These are phyloP conservation scores for Dendrocalamus latiflorus DNA, from an alignment of 202 grass and related monocot genomes.

Conservation along the genomic window DNA sequence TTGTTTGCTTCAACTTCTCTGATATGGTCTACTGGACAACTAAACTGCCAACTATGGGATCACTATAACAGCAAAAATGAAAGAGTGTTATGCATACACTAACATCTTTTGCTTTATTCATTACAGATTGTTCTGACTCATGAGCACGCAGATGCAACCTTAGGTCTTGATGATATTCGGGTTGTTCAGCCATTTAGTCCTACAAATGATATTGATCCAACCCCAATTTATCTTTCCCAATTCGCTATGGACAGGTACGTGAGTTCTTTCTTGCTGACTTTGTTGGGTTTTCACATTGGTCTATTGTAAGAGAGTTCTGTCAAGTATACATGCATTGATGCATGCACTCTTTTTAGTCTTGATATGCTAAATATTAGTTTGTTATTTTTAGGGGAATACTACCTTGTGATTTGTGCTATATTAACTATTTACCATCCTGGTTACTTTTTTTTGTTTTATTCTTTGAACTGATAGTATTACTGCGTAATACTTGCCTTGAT, in stretches of 20 bases:
- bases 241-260: conserved; percentile 82
- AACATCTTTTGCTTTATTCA: conserved; percentile 8
- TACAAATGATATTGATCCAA: conserved; percentile 86
- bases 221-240: conserved; percentile 80
- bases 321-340: background rate
- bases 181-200: conserved; percentile 70
- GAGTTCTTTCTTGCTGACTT: background rate
- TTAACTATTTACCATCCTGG: background rate
- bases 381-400: background rate
- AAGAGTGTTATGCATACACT: conserved; percentile 13
- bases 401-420: background rate
- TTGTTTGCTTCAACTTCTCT: too few relatives aligned
- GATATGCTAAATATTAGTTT: background rate
- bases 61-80: background rate
- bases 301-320: background rate
- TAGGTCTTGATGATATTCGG: conserved; percentile 93
- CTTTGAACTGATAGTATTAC: background rate
- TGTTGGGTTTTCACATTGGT: background rate
- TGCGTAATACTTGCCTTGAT: background rate
- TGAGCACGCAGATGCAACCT: conserved; percentile 89
- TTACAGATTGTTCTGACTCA: conserved; percentile 91
- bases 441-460: background rate
- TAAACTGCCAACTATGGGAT: too few relatives aligned
- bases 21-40: too few relatives aligned
- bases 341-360: background rate